Base-by-base conservation (phyloP, 2,329 filamentous ascomycete genomes). In the Cladosporium halotolerans region DNA sequence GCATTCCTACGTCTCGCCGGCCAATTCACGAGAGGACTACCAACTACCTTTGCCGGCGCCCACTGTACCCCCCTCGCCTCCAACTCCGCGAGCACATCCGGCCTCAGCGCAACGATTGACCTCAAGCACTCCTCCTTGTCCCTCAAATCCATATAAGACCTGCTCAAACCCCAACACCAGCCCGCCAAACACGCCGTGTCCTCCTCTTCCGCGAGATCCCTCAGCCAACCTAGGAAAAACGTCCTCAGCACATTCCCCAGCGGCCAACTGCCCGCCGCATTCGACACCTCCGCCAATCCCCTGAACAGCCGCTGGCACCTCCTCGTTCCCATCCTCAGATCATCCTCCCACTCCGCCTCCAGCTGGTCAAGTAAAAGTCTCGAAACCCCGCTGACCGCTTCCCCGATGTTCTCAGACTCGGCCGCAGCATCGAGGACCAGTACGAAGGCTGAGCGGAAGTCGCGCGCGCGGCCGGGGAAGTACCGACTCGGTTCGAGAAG, bases 51-150 rank as follows among this genome's bases (percentile, higher is more conserved):
- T 23, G 39, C 13, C 10, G 48, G 41, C 40, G 31, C 10, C 40
- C 48, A 51, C 10, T 33, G 32, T 9, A 31, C 18, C 13, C 40
- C 48, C 11, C 48, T 38, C 7, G 40, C 40, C 9, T 32, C 32
- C 33, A 53, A 18, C 43, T 53, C 51, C 34, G 32, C 44, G 11
- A 47, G 9, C 6, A 53, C 28, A 13, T 43, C 51, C 11, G 51
- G 51, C 10, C 51, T 19, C 28, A 34, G 13, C 10, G 43, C 16
- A 7, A 42, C 4, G 23, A 53, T 11, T 2, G 36, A 39, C 18
- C 43, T 42, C 28, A 53, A 14, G 31, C 51, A 53, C 2, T 46
- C 38, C 2, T 53, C 43, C 23, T 53, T 53, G n/a, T 53, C 51
- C 36, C 45, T 47, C 1, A n/a, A 13, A 13, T 46, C 44, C 43